Evolutionary conservation across 495 filamentous ascomycete genomes (phyloP).

Genomic region (Bryoglossum gracile): DNA sequence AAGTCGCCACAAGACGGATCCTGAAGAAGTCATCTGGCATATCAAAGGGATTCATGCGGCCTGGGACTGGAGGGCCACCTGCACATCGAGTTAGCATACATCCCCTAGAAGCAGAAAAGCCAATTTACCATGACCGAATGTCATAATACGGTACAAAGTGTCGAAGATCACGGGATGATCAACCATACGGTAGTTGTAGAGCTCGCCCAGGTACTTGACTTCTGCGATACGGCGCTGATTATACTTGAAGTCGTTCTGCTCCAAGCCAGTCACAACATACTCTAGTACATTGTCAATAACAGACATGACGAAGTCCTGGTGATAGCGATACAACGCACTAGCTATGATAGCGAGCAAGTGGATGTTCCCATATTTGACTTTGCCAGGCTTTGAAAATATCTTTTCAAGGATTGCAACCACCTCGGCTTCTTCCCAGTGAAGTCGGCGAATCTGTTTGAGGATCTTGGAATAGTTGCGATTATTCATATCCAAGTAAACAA

Average conservation of each 20-base stretch:
- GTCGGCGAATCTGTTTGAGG: conserved; percentile 83
- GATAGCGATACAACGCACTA: conserved; percentile 80
- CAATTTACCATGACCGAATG: conserved; percentile 63
- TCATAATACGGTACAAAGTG: conserved; percentile 86
- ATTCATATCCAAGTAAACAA: conserved; percentile 88
- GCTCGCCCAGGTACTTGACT: conserved; percentile 92
- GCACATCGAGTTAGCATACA: conserved; percentile 23
- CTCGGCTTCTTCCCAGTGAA: conserved; percentile 94
- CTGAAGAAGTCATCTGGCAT: conserved; percentile 94
- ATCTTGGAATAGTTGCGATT: conserved; percentile 91
- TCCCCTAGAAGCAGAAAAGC: not conserved
- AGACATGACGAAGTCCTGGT: conserved; percentile 79
- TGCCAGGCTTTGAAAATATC: conserved; percentile 90
- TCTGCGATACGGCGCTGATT: conserved; percentile 94
- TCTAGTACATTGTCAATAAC: conserved; percentile 89
- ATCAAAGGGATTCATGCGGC: conserved; percentile 67
- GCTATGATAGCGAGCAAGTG: conserved; percentile 91
- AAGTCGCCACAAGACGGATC: conserved; percentile 77
- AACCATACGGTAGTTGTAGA: conserved; percentile 97
- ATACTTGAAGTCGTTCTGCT: conserved; percentile 95
- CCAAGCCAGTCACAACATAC: conserved; percentile 78
- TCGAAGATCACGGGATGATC: conserved; percentile 96
- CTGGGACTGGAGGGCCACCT: conserved; percentile 74
- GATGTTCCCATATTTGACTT: conserved; percentile 96
- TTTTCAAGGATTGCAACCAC: conserved; percentile 80